Base-by-base conservation (phyloP, 1,284 basidiomycete genomes). In the Melampsora larici-populina region DNA sequence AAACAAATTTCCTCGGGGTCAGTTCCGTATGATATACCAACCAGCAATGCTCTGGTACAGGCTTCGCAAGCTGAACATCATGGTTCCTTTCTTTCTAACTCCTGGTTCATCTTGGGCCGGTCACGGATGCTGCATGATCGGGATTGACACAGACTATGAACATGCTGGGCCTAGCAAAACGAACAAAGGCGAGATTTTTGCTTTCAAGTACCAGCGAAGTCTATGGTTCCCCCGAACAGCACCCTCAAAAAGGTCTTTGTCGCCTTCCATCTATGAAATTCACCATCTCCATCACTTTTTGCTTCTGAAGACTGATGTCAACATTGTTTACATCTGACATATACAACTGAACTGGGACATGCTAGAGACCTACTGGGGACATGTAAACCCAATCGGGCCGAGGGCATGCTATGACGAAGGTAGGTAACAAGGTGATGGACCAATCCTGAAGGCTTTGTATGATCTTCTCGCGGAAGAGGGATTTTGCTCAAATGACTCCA, bases 321-420 rank as follows among this genome's bases (percentile, higher is more conserved):
- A 2, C 36, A 24, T 66, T 15, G 26, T 36, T 51, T 7, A 40
- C 46, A 18, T 26, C 31, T 13, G 40, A 43, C 40, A 43, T 11
- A 43, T 43, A 9, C 40, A 43, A 43, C 40, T 43, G 5, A 13
- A 43, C 40, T 11, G 11, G 11, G 15, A 31, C 24, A 29, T 33
- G 51, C 31, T 63, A 76, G 74, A 78, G 36, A 77, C 48, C 72
- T 93, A 92, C 85, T 97, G 94, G 94, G 94, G 96, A 66, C 91
- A 98, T 84, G 96, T 98, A 82, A 98, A 98, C 86, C 94, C 94
- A 64, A 97, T 95, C 81, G 95, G 96, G 36, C 93, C 93, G 79
- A 91, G 96, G 79, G 95, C 96, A 46, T 98, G 96, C 85, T 99
- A 99, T 84, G 96, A 99, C 82, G 96, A 99, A 86, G 96, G 85